Evolutionary conservation across 176 grass and related monocot genomes (phyloP).

Genomic region (Guadua angustifolia): DNA sequence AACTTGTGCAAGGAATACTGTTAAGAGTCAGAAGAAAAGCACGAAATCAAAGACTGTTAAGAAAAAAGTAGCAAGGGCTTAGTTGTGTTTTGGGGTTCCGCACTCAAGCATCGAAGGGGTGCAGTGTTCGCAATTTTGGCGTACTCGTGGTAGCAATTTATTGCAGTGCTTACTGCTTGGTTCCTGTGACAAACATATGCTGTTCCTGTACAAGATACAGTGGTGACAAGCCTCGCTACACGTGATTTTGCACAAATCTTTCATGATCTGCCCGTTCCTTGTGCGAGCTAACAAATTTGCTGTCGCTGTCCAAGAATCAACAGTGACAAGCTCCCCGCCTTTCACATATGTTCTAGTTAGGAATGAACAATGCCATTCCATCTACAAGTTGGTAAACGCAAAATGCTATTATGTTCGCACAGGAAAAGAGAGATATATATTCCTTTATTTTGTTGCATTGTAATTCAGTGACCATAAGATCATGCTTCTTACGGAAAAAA

Average conservation of each 20-base stretch:
- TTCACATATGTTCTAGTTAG: background rate
- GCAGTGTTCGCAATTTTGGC: background rate
- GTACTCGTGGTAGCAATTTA: background rate
- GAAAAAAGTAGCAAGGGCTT: slow-evolving; percentile 36
- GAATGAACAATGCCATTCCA: background rate
- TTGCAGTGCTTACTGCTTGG: background rate
- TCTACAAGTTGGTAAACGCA: background rate
- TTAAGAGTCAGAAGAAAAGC: slow-evolving; percentile 65
- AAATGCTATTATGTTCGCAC: background rate
- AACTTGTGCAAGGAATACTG: slow-evolving; percentile 77
- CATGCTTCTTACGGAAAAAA: background rate
- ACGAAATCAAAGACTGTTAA: slow-evolving; percentile 38
- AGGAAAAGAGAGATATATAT: background rate
- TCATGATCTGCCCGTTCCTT: background rate
- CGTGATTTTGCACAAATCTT: slow-evolving; percentile 2
- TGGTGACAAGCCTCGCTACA: background rate
- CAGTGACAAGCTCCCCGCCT: too few relatives aligned
- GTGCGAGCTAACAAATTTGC: background rate
- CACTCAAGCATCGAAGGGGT: background rate
- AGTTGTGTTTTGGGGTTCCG: background rate
- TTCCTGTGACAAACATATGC: background rate
- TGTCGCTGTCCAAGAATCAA: background rate
- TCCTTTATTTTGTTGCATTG: background rate
- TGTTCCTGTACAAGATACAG: background rate
- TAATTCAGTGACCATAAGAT: background rate